A percentile compares a stretch with the other conserved stretches of the same genome.
Conservation (phyloP, 805 yeast genomes). For the Wilhelminamyces savonicus region DNA sequence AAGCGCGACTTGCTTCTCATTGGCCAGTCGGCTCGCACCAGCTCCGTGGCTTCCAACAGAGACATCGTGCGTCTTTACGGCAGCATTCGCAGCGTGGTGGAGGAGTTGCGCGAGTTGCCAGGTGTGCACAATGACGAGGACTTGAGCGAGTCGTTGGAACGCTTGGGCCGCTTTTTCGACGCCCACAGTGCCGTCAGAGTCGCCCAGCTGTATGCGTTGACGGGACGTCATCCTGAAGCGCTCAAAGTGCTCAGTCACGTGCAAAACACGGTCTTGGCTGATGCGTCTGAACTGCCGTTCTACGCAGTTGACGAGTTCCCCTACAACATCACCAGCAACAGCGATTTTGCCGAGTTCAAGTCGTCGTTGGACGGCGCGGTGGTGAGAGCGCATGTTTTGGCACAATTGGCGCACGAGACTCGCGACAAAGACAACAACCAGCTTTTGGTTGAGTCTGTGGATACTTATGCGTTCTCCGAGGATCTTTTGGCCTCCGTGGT, state of each 20-base stretch:
- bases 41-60: conserved; percentile 13
- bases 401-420: conserved; percentile 36
- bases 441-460: conserved; percentile 40
- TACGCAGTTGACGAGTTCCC: conserved; percentile 35
- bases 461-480: conserved; percentile 28
- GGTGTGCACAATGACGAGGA: conserved; percentile 88
- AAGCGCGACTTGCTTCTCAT: conserved; percentile 62
- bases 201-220: conserved; percentile 38
- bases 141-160: conserved; percentile 46
- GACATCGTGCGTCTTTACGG: conserved; percentile 47
- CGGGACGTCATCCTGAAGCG: conserved; percentile 39
- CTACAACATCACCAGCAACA: conserved; percentile 34
- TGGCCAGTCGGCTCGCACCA: conserved; percentile 16
- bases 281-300: conserved; percentile 7
- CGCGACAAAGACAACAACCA: conserved; percentile 4
- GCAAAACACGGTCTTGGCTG: conserved; percentile 10
- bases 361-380: conserved; percentile 9
- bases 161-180: conserved; percentile 43
- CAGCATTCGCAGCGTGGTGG: conserved; percentile 45
- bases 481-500: conserved; percentile 15
- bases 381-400: conserved; percentile 35
- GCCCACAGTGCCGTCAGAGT: conserved; percentile 38
- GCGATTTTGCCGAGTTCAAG: conserved; percentile 19
- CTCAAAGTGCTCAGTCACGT: conserved; percentile 33
- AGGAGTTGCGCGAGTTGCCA: conserved; percentile 70